A percentile compares a stretch with the other conserved stretches of the same genome.
Conservation (phyloP, 2,329 filamentous ascomycete species). For the Trichoderma guizhouense region DNA sequence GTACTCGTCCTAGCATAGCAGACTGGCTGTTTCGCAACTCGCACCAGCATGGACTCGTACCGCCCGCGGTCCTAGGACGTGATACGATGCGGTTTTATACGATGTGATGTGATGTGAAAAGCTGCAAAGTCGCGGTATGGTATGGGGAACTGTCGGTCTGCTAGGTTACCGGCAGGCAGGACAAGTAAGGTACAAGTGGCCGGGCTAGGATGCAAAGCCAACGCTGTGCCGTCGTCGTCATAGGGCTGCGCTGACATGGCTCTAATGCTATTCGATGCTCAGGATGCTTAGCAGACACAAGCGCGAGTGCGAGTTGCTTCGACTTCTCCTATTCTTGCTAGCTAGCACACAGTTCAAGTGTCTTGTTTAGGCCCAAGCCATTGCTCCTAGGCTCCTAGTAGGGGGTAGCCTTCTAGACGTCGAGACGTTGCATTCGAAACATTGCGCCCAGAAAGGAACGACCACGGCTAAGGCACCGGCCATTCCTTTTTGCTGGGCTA, state of each 20-base stretch:
- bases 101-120: neutral
- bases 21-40: neutral
- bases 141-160: neutral
- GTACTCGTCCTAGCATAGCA: neutral
- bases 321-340: neutral
- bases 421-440: conserved; percentile 15
- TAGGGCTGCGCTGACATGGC: conserved; percentile 28
- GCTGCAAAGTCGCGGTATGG: neutral
- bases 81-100: neutral
- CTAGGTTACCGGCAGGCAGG: neutral
- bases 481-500: conserved; percentile 1
- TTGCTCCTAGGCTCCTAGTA: neutral
- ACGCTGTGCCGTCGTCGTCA: conserved; percentile 20
- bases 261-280: conserved; percentile 5
- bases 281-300: neutral
- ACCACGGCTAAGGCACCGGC: conserved; percentile 8
- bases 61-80: neutral
- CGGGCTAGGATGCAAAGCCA: conserved; percentile 1
- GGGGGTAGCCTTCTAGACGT: conserved; percentile 13
- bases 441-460: conserved; percentile 16
- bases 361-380: conserved; percentile 9
- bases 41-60: neutral
- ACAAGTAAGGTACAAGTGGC: conserved; percentile 8
- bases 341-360: neutral
- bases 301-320: neutral